A percentile compares a stretch with the other conserved stretches of the same genome.
Conservation (phyloP, 768 basidiomycete species). For the Russula ochroleuca region DNA sequence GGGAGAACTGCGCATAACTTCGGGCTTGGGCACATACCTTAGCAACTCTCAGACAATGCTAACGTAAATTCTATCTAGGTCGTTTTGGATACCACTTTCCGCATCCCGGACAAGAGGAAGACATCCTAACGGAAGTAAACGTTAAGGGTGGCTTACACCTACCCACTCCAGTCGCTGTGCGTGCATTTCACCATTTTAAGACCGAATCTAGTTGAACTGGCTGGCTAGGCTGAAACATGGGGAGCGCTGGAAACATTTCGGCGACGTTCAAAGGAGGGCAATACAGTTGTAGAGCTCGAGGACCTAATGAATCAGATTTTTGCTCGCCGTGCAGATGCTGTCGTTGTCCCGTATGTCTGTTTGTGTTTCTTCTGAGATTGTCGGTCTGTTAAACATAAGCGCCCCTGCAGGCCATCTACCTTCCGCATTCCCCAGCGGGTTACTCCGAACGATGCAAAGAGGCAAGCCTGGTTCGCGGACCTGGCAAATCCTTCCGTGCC, state of each 20-base stretch:
- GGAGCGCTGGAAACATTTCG: slow-evolving; percentile 54
- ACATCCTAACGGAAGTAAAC: slow-evolving; percentile 57
- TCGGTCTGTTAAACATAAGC: background rate
- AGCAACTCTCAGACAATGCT: background rate
- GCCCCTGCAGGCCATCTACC: slow-evolving; percentile 47
- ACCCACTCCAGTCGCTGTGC: slow-evolving; percentile 52
- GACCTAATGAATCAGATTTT: slow-evolving; percentile 76
- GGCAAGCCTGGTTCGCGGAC: slow-evolving; percentile 80
- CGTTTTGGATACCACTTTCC: slow-evolving; percentile 77
- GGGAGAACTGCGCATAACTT: background rate
- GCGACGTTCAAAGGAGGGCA: slow-evolving; percentile 47
- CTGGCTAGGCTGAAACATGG: slow-evolving; percentile 55
- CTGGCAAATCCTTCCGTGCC: slow-evolving; percentile 79
- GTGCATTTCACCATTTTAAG: slow-evolving; percentile 29
- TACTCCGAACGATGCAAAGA: slow-evolving; percentile 72
- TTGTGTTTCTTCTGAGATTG: background rate
- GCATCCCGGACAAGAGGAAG: slow-evolving; percentile 69
- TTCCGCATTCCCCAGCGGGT: slow-evolving; percentile 82
- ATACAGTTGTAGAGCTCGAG: slow-evolving; percentile 57
- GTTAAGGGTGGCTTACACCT: slow-evolving; percentile 63
- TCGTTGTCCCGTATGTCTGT: slow-evolving; percentile 58
- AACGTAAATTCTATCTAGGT: slow-evolving; percentile 40
- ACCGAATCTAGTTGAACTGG: background rate
- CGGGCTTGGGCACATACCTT: background rate
- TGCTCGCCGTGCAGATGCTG: slow-evolving; percentile 51